phyloP scores from a whole-genome alignment of 495 filamentous ascomycete genomes.

The Trichoderma virens region DNA sequence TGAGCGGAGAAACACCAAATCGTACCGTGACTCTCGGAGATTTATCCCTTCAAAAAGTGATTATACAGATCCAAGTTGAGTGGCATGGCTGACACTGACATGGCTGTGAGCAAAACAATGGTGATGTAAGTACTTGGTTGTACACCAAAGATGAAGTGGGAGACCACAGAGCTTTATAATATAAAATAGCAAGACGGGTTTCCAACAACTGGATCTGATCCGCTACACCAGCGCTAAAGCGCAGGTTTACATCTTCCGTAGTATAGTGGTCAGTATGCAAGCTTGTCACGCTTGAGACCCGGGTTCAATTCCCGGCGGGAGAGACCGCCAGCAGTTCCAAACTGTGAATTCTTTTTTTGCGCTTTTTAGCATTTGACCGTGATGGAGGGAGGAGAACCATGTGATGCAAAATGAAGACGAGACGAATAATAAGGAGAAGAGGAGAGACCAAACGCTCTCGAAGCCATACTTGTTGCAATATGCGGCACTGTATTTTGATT shows the following conservation, averaged over 20 bases:
- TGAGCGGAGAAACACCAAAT: too few relatives aligned
- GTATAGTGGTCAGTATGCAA: slow-evolving; percentile 14
- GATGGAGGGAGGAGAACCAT: not conserved
- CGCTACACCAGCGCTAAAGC: slow-evolving; percentile 5
- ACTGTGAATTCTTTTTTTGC: slow-evolving; percentile 5
- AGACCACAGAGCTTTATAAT: not conserved
- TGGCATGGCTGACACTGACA: too few relatives aligned
- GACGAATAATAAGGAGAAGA: too few relatives aligned
- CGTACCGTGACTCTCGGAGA: too few relatives aligned
- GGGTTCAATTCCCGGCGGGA: slow-evolving; percentile 14
- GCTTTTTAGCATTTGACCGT: not conserved
- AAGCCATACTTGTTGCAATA: too few relatives aligned
- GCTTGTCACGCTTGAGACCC: slow-evolving; percentile 14
- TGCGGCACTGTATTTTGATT: not conserved
- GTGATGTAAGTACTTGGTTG: too few relatives aligned
- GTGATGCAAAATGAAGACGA: too few relatives aligned
- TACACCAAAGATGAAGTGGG: too few relatives aligned
- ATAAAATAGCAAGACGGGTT: not conserved
- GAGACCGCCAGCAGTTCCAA: slow-evolving; percentile 11
- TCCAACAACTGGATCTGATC: not conserved
- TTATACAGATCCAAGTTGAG: too few relatives aligned
- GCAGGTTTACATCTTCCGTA: slow-evolving; percentile 10
- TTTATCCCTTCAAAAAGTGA: too few relatives aligned
- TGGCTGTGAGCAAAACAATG: too few relatives aligned
- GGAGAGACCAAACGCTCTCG: too few relatives aligned